Conservation (phyloP, 2,329 filamentous ascomycete species). For the Sclerotinia subarctica region DNA sequence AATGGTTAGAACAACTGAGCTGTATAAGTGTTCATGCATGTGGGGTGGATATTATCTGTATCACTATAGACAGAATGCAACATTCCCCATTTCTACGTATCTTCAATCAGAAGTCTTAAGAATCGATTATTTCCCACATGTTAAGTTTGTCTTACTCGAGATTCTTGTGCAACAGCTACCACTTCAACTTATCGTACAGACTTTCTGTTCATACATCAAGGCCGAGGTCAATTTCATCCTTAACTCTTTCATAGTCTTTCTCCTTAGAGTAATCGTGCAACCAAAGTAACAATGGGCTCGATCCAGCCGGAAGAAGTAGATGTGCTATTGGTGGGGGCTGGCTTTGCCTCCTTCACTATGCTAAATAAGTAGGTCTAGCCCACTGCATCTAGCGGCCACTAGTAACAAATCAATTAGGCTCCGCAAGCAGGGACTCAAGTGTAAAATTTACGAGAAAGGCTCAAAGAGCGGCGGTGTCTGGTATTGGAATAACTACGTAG, state of each 20-base stretch:
- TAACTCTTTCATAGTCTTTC: too few species aligned
- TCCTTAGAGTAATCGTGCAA: neutral
- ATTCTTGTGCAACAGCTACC: neutral
- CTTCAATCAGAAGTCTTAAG: neutral
- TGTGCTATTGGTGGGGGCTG: constrained; percentile 34
- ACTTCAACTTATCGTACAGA: neutral
- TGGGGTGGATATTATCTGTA: neutral
- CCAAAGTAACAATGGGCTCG: constrained; percentile 12
- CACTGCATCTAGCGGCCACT: constrained; percentile 28
- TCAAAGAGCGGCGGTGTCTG: constrained; percentile 52
- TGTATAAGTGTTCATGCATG: neutral
- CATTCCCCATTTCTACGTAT: neutral
- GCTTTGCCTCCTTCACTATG: constrained; percentile 36
- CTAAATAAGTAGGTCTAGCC: constrained; percentile 40
- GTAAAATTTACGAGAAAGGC: constrained; percentile 52
- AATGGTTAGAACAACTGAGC: neutral
- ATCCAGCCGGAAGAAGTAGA: constrained; percentile 39
- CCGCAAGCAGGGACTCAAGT: constrained; percentile 47
- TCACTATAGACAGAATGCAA: neutral
- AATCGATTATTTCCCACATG: neutral
- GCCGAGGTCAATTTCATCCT: neutral
- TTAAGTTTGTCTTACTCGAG: neutral
- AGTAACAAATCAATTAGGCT: constrained; percentile 37
- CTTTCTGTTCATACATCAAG: neutral
- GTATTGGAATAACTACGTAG: constrained; percentile 42